These are phyloP conservation scores for Fraxinus sp. DNA, from an alignment of 305 asterid species.

Conservation along the genomic window DNA sequence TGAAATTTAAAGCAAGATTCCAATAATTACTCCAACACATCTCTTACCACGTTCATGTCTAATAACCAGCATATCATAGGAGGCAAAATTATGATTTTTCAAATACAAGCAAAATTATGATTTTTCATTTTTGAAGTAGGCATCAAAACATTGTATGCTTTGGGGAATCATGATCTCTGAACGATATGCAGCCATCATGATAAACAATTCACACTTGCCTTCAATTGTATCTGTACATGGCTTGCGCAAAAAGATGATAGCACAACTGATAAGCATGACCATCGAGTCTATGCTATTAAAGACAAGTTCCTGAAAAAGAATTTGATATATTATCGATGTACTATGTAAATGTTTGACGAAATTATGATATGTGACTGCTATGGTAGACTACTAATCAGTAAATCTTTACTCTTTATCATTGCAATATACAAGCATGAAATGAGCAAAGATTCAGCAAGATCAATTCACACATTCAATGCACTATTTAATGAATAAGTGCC, in stretches of 20 bases:
- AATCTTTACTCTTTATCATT: not conserved
- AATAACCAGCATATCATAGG: not conserved
- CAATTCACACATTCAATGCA: not conserved
- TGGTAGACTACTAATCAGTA: not conserved
- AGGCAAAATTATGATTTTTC: too few species aligned
- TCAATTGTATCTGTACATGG: not conserved
- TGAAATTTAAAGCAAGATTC: too few species aligned
- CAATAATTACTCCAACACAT: too few species aligned
- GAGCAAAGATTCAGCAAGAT: not conserved
- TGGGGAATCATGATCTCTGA: not conserved
- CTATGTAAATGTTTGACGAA: not conserved
- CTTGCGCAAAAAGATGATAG: too few species aligned
- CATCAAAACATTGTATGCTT: not conserved
- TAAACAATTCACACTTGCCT: constrained; percentile 22
- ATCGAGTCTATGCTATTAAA: constrained; percentile 19
- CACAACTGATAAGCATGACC: constrained; percentile 8
- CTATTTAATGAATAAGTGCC: not conserved
- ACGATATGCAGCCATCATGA: constrained; percentile 26
- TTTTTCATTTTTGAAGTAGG: constrained; percentile 1
- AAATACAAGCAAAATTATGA: constrained; percentile 21
- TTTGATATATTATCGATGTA: not conserved
- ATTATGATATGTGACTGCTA: not conserved
- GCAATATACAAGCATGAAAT: not conserved
- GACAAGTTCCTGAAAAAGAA: constrained; percentile 5
- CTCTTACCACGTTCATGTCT: not conserved